Percentiles rank a stretch among this genome's conserved stretches.
Conservation (phyloP, 768 basidiomycete species). For the Fistulinella prunicolor region DNA sequence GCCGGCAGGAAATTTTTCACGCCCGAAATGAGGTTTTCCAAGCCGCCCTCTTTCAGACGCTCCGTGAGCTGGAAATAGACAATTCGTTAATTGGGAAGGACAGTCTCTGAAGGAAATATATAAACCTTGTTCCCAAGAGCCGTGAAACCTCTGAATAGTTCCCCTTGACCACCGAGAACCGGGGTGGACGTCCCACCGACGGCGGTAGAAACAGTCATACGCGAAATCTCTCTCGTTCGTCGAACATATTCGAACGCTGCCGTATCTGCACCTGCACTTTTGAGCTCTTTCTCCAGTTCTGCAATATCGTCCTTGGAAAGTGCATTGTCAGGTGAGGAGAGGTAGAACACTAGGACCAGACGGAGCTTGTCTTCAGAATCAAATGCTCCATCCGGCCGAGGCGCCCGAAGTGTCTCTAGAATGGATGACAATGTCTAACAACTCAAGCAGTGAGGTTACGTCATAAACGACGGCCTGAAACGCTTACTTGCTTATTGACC, state of each 20-base stretch:
- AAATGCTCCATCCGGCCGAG: conserved; percentile 62
- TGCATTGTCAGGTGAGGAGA: conserved; percentile 78
- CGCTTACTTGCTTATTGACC: conserved; percentile 73
- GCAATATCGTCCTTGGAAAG: conserved; percentile 84
- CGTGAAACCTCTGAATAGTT: conserved; percentile 92
- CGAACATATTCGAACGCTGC: conserved; percentile 91
- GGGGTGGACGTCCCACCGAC: conserved; percentile 64
- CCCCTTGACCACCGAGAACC: conserved; percentile 68
- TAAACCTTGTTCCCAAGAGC: conserved; percentile 84
- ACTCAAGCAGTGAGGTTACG: conserved; percentile 1
- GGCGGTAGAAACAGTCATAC: conserved; percentile 79
- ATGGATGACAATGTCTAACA: conserved; percentile 70
- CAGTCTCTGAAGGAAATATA: neutral
- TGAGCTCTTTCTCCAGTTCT: conserved; percentile 86
- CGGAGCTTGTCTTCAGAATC: conserved; percentile 86
- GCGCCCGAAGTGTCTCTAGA: conserved; percentile 80
- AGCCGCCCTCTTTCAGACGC: conserved; percentile 89
- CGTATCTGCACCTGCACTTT: conserved; percentile 74
- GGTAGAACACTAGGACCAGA: conserved; percentile 91
- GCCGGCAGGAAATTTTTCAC: conserved; percentile 98
- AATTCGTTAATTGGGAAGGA: neutral
- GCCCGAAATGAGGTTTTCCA: conserved; percentile 94
- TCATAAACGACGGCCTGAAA: neutral
- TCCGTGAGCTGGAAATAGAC: conserved; percentile 71
- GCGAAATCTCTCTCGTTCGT: conserved; percentile 84